phyloP scores from a whole-genome alignment of 2,329 filamentous ascomycete species.

The Talaromyces sp. region DNA sequence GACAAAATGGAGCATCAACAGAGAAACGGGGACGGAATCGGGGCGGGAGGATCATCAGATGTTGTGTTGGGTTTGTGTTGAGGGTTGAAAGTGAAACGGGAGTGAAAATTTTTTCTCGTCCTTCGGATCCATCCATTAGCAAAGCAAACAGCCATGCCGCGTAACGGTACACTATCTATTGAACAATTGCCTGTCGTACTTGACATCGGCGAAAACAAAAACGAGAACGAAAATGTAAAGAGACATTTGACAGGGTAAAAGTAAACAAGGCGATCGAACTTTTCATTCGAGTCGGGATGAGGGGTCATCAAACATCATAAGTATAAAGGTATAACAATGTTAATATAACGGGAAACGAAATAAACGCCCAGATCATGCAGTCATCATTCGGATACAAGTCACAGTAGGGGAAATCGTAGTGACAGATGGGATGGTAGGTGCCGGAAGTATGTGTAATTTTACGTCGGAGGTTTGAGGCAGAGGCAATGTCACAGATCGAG shows the following conservation, averaged over 20 bases:
- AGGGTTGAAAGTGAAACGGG: background rate
- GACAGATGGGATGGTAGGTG: constrained; percentile 10
- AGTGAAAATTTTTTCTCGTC: constrained; percentile 8
- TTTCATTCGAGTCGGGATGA: background rate
- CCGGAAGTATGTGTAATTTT: background rate
- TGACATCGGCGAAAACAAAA: constrained; percentile 1
- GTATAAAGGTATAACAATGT: background rate
- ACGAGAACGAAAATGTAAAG: background rate
- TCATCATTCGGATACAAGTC: constrained; percentile 20
- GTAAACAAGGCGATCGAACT: background rate
- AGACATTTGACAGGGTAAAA: background rate
- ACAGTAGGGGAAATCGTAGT: constrained; percentile 11
- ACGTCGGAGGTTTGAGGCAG: background rate
- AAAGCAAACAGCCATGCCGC: constrained; percentile 3
- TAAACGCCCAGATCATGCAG: constrained; percentile 20
- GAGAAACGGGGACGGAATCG: background rate
- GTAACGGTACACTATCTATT: constrained; percentile 16
- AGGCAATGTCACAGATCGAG: background rate
- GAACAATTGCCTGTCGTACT: constrained; percentile 7
- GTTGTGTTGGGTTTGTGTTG: background rate
- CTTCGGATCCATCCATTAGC: background rate
- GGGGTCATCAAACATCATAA: constrained; percentile 17
- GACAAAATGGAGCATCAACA: background rate
- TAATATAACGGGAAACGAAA: constrained; percentile 4
- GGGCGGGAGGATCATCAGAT: background rate